These are phyloP conservation scores for Aureobasidium sp. DNA, from an alignment of 2,329 filamentous ascomycete species.

Conservation along the genomic window DNA sequence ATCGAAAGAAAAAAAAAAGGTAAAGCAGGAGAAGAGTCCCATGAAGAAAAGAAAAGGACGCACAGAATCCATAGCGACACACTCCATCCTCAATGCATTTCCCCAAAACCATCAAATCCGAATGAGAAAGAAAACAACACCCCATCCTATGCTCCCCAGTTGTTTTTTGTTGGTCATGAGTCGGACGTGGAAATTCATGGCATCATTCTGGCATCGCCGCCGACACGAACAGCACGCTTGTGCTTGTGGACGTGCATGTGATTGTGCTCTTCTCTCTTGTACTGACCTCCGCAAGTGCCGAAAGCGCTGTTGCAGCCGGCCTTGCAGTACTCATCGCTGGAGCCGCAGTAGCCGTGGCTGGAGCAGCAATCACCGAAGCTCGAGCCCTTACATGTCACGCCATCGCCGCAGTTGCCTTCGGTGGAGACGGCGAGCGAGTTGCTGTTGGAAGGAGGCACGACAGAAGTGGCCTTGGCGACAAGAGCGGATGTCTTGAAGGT, in stretches of 20 bases:
- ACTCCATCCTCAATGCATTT: background rate
- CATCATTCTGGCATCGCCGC: background rate
- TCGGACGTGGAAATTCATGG: background rate
- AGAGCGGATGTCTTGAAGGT: background rate
- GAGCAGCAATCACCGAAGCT: slow-evolving; percentile 13
- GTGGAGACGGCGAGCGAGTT: slow-evolving; percentile 1
- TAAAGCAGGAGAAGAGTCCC: background rate
- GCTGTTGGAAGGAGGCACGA: background rate
- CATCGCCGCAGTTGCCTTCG: slow-evolving; percentile 11
- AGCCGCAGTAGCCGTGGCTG: slow-evolving; percentile 8
- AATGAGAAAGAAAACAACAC: background rate
- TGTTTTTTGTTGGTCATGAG: background rate
- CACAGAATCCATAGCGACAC: background rate
- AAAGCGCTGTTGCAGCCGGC: background rate
- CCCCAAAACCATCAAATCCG: background rate
- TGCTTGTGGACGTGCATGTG: slow-evolving; percentile 2
- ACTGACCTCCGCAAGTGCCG: background rate
- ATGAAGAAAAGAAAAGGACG: background rate
- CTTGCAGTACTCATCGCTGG: slow-evolving; percentile 1
- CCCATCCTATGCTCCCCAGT: background rate
- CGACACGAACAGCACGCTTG: background rate
- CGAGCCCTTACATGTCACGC: slow-evolving; percentile 9
- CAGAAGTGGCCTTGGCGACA: background rate
- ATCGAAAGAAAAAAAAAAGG: background rate
- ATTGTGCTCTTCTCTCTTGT: background rate